Evolutionary conservation across 257 asterid species (phyloP).

Genomic region (Ligustrum vulgare): DNA sequence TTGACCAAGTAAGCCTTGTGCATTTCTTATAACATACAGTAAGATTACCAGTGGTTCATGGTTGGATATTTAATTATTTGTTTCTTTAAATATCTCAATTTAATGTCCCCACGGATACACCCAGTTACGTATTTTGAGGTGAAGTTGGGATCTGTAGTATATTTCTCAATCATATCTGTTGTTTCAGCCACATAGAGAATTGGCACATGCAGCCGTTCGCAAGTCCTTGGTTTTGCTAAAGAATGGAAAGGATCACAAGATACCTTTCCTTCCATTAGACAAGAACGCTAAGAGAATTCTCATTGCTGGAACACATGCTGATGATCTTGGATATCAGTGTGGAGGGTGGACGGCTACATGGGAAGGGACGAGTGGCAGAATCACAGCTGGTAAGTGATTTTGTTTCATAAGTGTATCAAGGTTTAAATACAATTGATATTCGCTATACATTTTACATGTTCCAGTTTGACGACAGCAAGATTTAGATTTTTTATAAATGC

Average conservation of each 20-base stretch:
- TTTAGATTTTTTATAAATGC: background rate
- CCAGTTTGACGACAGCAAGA: background rate
- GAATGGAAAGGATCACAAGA: constrained; percentile 83
- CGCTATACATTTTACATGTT: background rate
- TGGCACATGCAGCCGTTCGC: constrained; percentile 91
- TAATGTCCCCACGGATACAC: background rate
- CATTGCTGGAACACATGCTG: constrained; percentile 91
- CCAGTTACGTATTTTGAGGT: background rate
- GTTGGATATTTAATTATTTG: background rate
- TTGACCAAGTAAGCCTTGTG: background rate
- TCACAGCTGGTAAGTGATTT: constrained; percentile 66
- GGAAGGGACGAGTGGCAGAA: constrained; percentile 84
- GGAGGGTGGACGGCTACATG: constrained; percentile 97
- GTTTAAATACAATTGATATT: background rate
- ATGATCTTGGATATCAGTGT: constrained; percentile 95
- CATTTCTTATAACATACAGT: background rate
- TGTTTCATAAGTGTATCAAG: background rate
- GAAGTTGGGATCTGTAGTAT: constrained; percentile 5
- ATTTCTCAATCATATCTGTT: constrained; percentile 9
- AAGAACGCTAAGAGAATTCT: constrained; percentile 72
- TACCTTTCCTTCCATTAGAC: constrained; percentile 76
- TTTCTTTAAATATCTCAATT: background rate
- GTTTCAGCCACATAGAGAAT: constrained; percentile 46
- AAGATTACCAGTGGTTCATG: background rate
- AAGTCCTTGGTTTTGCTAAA: constrained; percentile 86